These are phyloP conservation scores for Meyerozyma sp. DNA, from an alignment of 1,139 yeast genomes.

Conservation along the genomic window DNA sequence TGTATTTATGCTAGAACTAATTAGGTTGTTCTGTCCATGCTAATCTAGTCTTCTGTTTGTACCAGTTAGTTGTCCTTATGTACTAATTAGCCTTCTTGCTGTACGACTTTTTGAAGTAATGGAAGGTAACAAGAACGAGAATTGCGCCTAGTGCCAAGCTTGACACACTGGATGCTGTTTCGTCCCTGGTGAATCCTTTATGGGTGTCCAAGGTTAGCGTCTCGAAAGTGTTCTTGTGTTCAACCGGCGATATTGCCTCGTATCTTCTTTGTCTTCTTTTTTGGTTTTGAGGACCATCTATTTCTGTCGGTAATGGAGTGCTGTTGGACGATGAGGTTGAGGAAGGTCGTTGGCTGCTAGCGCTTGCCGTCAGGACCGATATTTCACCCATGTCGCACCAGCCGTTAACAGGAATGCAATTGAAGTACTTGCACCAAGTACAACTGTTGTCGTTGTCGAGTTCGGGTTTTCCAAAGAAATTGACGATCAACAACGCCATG, in stretches of 20 bases:
- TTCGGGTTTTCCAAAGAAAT: constrained; percentile 31
- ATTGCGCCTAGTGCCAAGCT: not conserved
- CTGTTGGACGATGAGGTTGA: not conserved
- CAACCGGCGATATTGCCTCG: not conserved
- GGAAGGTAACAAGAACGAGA: not conserved
- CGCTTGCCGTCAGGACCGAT: constrained; percentile 12
- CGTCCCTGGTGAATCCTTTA: not conserved
- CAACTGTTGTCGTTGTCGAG: constrained; percentile 32
- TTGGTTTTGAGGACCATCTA: not conserved
- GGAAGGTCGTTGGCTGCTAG: not conserved
- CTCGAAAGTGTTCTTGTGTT: not conserved
- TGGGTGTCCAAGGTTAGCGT: too few relatives aligned
- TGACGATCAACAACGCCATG: constrained; percentile 44
- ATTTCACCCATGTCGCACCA: constrained; percentile 68
- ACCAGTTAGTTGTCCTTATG: not conserved
- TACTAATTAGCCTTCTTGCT: not conserved
- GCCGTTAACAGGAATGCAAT: constrained; percentile 65
- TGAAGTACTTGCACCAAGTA: constrained; percentile 69
- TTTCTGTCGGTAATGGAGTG: not conserved
- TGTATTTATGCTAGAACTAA: not conserved
- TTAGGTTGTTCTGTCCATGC: too few relatives aligned
- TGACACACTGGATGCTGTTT: not conserved
- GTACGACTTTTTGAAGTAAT: not conserved
- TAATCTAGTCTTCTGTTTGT: too few relatives aligned
- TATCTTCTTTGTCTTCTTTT: not conserved